Base-by-base conservation (phyloP, 768 basidiomycete species). In the Rhizopogon sp. region DNA sequence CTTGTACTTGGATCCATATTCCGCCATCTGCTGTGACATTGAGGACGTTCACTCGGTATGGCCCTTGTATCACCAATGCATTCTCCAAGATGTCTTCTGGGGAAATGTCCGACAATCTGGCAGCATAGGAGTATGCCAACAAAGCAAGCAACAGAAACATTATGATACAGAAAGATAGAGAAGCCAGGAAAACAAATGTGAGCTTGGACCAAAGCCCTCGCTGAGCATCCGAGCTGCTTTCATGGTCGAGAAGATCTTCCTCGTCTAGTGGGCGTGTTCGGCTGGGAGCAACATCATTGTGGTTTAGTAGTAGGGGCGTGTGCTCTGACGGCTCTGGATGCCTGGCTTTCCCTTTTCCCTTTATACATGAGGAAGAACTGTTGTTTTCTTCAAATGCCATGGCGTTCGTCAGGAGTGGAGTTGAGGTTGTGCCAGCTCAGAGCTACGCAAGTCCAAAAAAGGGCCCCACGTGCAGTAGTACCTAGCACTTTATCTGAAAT, bases 41-140 rank as follows among this genome's bases (percentile, higher is more conserved):
- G 51, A 87, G 68, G 2, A 90, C 76, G 55, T 85, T 75, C 42
- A 90, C 68, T 25, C 74, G 70, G 60, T 84, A 79, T 0, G 88
- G 88, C 1, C 85, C 85, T 42, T 74, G 67, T 43, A 87, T 69
- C 9, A 81, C 75, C 14, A 90, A 62, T 17, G 79, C 79, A 13
- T 76, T 71, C 39, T 80, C 70, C 37, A 89, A 64, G 52, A 89
- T 66, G 58, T 83, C 80, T 57, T 88, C 78, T 11, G 84, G 75
- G 3, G 82, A 79, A 14, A 82, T 62, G 53, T 69, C 66, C 13
- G 81, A 76, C 1, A 79, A 80, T 33, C 75, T 75, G 16, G 84
- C 74, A 17, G 83, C 81, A 60, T 88, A 90, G 3, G 83, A 83
- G 74, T 81, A 87, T 5, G 81, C 84, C 8, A 89, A 70, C 16